These are phyloP conservation scores for Malus sieversii DNA, from an alignment of 306 rosid genomes.

Conservation along the genomic window DNA sequence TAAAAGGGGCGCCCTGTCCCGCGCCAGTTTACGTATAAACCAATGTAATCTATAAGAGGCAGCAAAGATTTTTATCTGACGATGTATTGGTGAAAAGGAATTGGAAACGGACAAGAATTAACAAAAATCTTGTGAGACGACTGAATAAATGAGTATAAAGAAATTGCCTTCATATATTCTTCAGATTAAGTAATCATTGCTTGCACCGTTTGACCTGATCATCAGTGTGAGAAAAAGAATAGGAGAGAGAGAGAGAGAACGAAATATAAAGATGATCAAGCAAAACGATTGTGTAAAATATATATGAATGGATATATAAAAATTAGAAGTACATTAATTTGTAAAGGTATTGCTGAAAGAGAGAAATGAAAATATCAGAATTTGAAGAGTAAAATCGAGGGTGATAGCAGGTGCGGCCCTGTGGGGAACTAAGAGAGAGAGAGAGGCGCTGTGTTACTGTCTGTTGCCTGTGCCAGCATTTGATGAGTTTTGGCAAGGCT, in stretches of 20 bases:
- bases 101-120: not conserved
- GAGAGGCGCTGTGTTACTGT: not conserved
- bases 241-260: not conserved
- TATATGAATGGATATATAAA: no score
- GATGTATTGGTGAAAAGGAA: not conserved
- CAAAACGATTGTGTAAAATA: no score
- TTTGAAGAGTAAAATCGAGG: not conserved
- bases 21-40: no score
- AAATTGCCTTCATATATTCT: not conserved
- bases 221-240: no score
- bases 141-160: not conserved
- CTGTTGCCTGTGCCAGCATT: constrained; percentile 12
- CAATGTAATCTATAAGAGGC: no score
- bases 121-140: not conserved
- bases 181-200: no score
- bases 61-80: not conserved
- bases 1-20: no score
- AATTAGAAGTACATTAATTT: no score
- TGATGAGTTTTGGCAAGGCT: constrained; percentile 14
- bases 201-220: no score
- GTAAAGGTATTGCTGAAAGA: no score
- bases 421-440: not conserved
- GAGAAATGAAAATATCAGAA: not conserved
- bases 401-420: not conserved
- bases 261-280: no score